Evolutionary conservation across 495 filamentous ascomycete genomes (phyloP), one percentile per base, ranked within the genome.

Genomic region (Aspergillus biplanus): DNA sequence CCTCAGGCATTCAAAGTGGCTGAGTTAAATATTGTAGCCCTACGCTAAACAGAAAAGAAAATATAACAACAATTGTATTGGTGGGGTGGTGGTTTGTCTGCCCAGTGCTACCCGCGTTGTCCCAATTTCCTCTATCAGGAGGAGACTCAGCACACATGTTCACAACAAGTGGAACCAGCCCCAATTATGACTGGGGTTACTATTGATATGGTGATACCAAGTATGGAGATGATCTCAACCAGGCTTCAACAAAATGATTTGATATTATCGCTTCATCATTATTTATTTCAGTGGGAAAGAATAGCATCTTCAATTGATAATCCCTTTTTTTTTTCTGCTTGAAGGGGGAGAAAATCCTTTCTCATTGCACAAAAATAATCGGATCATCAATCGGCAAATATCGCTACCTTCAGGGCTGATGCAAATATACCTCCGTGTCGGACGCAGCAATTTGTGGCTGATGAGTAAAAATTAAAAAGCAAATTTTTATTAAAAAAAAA

Each of bases 401-500:
- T 21, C 11, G n/a, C 27, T 9, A 12, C 21, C 16, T 21, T 21
- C 21, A 50, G 16, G 16, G 47, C 8, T 31, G 8, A 18, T 50
- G 16, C 47, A 50, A 18, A 18, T 50, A 44, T 44, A 44, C 39
- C 21, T 50, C 47, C 47, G 47, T 50, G 47, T 50, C 16, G 3
- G 47, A 27, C 47, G 16, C 9, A 18, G 47, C 21, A 27, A 18
- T 31, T 11, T 50, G 47, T 50, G 21, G 47, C 21, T 31, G 21
- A 37, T 33, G 21, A 33, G 56, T 50, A 59, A 62, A 65, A 61
- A 32, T 7, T 1, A 33, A 44, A 59, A 56, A 52, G 5, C 34
- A 57, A 61, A 50, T 8, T 37, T 16, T 44, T 54, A 59, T 42
- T 44, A 52, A 27, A 48, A 35, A 53, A 12, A 52, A 52, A 27